phyloP scores from a whole-genome alignment of 2,329 filamentous ascomycete species.

The Colletotrichum eremochloae region DNA sequence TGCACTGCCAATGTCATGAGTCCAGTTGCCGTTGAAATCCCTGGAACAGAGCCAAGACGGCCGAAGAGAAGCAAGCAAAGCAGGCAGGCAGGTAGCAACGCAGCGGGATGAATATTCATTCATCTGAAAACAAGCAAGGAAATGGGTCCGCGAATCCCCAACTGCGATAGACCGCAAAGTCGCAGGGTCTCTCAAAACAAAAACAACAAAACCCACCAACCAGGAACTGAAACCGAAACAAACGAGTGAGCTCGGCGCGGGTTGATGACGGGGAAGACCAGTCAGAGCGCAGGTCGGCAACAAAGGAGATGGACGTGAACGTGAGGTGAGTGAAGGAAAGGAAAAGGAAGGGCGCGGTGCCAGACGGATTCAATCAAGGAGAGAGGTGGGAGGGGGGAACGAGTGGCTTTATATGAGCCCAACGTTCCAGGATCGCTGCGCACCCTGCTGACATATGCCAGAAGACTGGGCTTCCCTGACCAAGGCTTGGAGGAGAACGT shows the following conservation, averaged over 20 bases:
- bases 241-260: not conserved
- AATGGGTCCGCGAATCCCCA: not conserved
- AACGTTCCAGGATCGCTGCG: slow-evolving; percentile 1
- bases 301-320: not conserved
- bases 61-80: not conserved
- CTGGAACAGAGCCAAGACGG: not conserved
- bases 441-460: slow-evolving; percentile 3
- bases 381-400: not conserved
- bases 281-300: not conserved
- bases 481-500: not conserved
- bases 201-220: not conserved
- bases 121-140: slow-evolving; percentile 14
- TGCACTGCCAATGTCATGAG: not conserved
- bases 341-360: not conserved
- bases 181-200: not conserved
- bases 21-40: not conserved
- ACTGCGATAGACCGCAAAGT: slow-evolving; percentile 1
- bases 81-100: not conserved
- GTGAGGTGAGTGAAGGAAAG: not conserved
- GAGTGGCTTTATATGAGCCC: slow-evolving; percentile 25
- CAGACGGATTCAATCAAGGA: not conserved
- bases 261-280: not conserved
- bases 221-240: not conserved
- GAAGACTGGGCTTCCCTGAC: slow-evolving; percentile 23
- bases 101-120: not conserved